Conservation (phyloP, 176 grass and related monocot species). For the Miscanthus lutarioriparius region DNA sequence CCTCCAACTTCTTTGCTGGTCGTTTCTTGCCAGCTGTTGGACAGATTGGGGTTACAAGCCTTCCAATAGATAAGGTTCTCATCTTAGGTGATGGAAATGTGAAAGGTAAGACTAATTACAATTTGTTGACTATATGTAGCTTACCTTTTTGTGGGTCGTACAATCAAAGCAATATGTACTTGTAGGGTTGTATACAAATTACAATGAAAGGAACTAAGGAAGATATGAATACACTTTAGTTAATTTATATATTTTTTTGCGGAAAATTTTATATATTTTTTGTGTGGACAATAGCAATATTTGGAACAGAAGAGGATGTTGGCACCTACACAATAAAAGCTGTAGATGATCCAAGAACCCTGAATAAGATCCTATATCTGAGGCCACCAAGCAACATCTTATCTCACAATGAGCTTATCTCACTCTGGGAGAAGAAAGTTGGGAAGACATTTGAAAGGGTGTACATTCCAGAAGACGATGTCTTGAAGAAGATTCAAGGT, state of each 20-base stretch:
- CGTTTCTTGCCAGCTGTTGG: constrained; percentile 31
- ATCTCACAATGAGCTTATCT: constrained; percentile 61
- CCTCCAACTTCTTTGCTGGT: constrained; percentile 53
- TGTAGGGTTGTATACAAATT: neutral
- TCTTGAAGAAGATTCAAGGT: constrained; percentile 56
- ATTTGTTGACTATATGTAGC: neutral
- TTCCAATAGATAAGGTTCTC: constrained; percentile 47
- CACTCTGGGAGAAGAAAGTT: constrained; percentile 63
- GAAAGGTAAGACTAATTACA: constrained; percentile 42
- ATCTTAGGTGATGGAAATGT: constrained; percentile 55
- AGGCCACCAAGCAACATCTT: constrained; percentile 47
- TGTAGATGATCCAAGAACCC: constrained; percentile 57
- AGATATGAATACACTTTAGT: neutral
- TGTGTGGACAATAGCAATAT: constrained; percentile 36
- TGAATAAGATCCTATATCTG: constrained; percentile 64
- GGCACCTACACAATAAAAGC: constrained; percentile 60
- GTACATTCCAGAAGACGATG: constrained; percentile 47
- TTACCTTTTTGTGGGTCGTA: neutral
- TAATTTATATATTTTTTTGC: neutral
- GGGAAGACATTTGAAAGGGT: constrained; percentile 47
- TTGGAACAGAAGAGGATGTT: constrained; percentile 46
- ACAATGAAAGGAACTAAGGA: neutral
- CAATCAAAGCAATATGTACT: neutral
- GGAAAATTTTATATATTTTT: neutral
- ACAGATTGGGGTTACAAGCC: constrained; percentile 16